Percentiles rank a stretch among this genome's conserved stretches.
Conservation (phyloP, 257 asterid species). For the Ocimum tenuiflorum region DNA sequence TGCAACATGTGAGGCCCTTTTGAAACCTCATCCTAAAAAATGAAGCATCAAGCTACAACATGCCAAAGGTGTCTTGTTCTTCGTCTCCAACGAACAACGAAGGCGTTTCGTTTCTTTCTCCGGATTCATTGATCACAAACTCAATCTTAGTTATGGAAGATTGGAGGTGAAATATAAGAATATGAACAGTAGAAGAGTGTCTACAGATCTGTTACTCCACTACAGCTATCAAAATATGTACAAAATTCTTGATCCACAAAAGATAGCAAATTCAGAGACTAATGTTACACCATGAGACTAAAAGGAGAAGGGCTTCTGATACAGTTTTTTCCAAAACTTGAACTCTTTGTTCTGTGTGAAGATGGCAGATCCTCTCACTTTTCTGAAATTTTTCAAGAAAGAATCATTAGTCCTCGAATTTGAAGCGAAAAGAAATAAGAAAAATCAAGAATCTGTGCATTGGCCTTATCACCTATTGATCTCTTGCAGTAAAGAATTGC, state of each 20-base stretch:
- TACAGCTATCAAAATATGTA: no score
- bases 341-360: not conserved
- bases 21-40: slow-evolving; percentile 23
- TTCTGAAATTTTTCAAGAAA: slow-evolving; percentile 20
- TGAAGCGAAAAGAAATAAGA: not conserved
- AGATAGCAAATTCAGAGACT: not conserved
- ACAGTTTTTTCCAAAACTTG: slow-evolving; percentile 2
- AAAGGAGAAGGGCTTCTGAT: no score
- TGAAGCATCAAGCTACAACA: slow-evolving; percentile 16
- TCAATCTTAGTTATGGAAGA: not conserved
- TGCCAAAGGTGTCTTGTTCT: slow-evolving; percentile 19
- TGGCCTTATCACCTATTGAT: slow-evolving; percentile 41
- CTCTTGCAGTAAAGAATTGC: slow-evolving; percentile 60
- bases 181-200: slow-evolving; percentile 11
- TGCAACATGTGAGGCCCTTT: slow-evolving; percentile 34
- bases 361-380: slow-evolving; percentile 18
- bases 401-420: slow-evolving; percentile 4
- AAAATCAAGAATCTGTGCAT: not conserved
- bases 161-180: not conserved
- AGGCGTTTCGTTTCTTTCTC: slow-evolving; percentile 1
- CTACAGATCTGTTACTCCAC: slow-evolving; percentile 10
- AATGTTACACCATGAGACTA: slow-evolving; percentile 16
- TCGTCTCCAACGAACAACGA: not conserved
- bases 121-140: not conserved
- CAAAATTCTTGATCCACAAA: no score